phyloP scores from a whole-genome alignment of 805 yeast species.

The Candida parachauliodes region DNA sequence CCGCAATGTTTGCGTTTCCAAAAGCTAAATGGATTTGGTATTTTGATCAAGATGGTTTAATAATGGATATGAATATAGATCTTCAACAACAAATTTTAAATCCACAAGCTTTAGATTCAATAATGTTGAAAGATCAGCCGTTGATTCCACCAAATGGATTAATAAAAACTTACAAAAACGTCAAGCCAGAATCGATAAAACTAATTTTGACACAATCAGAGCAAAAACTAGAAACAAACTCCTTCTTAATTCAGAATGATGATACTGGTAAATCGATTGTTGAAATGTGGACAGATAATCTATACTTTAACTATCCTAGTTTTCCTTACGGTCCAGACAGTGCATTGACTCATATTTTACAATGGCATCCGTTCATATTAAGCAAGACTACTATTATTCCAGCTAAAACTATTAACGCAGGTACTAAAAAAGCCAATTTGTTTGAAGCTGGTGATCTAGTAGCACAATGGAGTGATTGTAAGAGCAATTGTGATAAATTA shows the following conservation, averaged over 20 bases:
- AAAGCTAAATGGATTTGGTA: constrained; percentile 89
- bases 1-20: constrained; percentile 94
- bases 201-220: constrained; percentile 70
- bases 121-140: constrained; percentile 67
- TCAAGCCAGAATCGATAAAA: constrained; percentile 51
- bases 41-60: constrained; percentile 71
- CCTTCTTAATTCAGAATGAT: constrained; percentile 70
- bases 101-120: constrained; percentile 57
- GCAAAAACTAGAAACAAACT: constrained; percentile 58
- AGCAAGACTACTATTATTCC: constrained; percentile 73
- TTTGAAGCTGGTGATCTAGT: constrained; percentile 68
- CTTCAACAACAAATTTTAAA: constrained; percentile 57
- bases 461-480: constrained; percentile 59
- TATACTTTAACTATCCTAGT: constrained; percentile 62
- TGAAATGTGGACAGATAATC: constrained; percentile 77
- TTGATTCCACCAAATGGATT: constrained; percentile 66
- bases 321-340: constrained; percentile 58
- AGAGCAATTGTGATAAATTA: constrained; percentile 49
- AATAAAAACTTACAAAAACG: constrained; percentile 64
- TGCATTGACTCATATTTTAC: constrained; percentile 83
- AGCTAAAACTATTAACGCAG: constrained; percentile 33
- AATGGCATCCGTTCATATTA: constrained; percentile 89
- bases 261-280: constrained; percentile 61
- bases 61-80: constrained; percentile 67
- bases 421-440: constrained; percentile 32